Evolutionary conservation across 2,329 filamentous ascomycete species (phyloP), one percentile per base, ranked within the genome.

Genomic region (Pseudocercospora fuligena): DNA sequence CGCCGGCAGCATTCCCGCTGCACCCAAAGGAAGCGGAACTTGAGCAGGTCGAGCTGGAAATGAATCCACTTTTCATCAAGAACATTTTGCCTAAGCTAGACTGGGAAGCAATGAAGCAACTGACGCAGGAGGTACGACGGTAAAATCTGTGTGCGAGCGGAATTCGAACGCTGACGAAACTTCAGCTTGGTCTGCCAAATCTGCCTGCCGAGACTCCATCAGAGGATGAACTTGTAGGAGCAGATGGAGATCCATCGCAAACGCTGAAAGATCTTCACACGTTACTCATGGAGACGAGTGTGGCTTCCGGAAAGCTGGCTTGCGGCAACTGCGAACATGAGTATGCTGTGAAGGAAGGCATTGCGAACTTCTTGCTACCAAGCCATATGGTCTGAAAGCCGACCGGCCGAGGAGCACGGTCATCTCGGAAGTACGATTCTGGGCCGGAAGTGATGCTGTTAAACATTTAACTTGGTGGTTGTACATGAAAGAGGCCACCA

Each of bases 11-110:
- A 25, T 98, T 96, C 77, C 95, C 95, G 2, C 86, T 99, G 16
- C 95, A 98, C 79, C 94, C 95, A 64, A 90, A 90, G 75, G 93
- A 98, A 75, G 94, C 92, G 61, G 93, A 97, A 79, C 89, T 99
- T 25, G 93, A 94, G 72, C 89, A 93, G 75, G 87, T 92, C 73
- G 92, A 96, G 73, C 83, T 94, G 69, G 92, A 94, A 63, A 80
- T 95, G 76, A 96, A 97, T 80, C 85, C 90, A 2, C 83, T 90
- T 57, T 92, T 98, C 77, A 83, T 99, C 66, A 83, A 87, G 73
- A 97, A 97, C 77, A 88, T 99, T 57, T 83, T 99, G 68, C 92
- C 93, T 61, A 87, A 95, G 53, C 82, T 99, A 31, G 93, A 97
- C 80, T 99, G 94, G 95, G 83, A 88, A 33, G 94, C 92, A 3